Conservation (phyloP, 2,329 filamentous ascomycete species). For the Beauveria asiatica region DNA sequence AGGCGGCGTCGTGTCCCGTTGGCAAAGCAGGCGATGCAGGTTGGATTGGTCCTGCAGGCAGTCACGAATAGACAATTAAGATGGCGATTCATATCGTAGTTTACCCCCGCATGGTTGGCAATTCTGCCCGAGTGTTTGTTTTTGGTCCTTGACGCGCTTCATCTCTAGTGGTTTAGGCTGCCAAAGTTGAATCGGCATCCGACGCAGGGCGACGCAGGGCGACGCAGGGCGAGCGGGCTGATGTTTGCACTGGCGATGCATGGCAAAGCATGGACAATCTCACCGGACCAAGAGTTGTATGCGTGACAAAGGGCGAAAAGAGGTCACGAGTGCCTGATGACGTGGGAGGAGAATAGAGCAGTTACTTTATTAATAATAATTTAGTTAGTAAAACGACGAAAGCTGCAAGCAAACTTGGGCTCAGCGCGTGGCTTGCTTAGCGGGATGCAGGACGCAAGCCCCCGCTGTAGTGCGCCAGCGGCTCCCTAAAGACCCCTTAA, state of each 20-base stretch:
- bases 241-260: not conserved
- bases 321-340: conserved; percentile 9
- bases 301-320: not conserved
- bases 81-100: not conserved
- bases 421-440: not conserved
- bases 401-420: not conserved
- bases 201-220: not conserved
- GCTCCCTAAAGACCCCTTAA: too few species aligned
- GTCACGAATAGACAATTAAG: not conserved
- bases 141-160: not conserved
- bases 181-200: not conserved
- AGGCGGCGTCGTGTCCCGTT: not conserved
- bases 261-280: not conserved
- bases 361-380: too few species aligned
- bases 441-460: not conserved
- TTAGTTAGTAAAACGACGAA: not conserved
- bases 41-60: not conserved
- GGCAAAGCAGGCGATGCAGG: not conserved
- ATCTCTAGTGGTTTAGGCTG: not conserved
- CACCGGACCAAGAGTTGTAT: not conserved
- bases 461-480: too few species aligned
- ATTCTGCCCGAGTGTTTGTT: too few species aligned
- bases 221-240: not conserved
- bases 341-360: not conserved
- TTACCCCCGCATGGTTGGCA: not conserved